Percentiles rank a stretch among this genome's conserved stretches.
phyloP scores from a whole-genome alignment of 192 early-diverging fungal genomes.

The Funneliformis mosseae region DNA sequence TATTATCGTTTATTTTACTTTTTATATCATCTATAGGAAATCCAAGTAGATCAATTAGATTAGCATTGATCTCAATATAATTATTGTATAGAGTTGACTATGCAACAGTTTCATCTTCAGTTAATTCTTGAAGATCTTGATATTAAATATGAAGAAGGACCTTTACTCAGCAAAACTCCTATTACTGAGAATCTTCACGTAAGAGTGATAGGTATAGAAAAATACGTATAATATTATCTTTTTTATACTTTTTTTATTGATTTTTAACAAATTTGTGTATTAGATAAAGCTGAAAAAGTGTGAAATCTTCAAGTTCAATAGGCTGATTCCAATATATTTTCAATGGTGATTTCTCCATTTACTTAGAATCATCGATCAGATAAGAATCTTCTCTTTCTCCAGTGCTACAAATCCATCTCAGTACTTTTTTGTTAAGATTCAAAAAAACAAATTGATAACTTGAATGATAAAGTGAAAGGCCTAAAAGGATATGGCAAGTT shows the following conservation, averaged over 20 bases:
- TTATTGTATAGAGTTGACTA: too few relatives aligned
- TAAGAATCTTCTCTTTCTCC: neutral
- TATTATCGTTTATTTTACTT: too few relatives aligned
- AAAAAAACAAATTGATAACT: neutral
- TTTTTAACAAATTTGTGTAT: neutral
- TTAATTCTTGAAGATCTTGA: too few relatives aligned
- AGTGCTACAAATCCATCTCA: neutral
- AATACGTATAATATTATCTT: neutral
- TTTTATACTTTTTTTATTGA: neutral
- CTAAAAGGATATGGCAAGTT: neutral
- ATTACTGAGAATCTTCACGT: neutral
- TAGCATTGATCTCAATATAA: too few relatives aligned
- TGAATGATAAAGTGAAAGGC: neutral
- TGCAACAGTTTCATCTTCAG: too few relatives aligned
- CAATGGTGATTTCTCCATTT: neutral
- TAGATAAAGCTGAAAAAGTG: slow-evolving; percentile 8
- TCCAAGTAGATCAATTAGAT: too few relatives aligned
- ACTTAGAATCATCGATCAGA: neutral
- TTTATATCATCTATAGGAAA: too few relatives aligned
- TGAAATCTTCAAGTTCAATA: slow-evolving; percentile 1
- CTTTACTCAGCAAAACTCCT: too few relatives aligned
- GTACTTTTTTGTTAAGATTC: slow-evolving; percentile 1
- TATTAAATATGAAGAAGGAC: too few relatives aligned
- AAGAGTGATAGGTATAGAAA: neutral
- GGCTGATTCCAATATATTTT: neutral